Evolutionary conservation across 1,284 basidiomycete species (phyloP), one percentile per base, ranked within the genome.

Genomic region (Boletus smithii): DNA sequence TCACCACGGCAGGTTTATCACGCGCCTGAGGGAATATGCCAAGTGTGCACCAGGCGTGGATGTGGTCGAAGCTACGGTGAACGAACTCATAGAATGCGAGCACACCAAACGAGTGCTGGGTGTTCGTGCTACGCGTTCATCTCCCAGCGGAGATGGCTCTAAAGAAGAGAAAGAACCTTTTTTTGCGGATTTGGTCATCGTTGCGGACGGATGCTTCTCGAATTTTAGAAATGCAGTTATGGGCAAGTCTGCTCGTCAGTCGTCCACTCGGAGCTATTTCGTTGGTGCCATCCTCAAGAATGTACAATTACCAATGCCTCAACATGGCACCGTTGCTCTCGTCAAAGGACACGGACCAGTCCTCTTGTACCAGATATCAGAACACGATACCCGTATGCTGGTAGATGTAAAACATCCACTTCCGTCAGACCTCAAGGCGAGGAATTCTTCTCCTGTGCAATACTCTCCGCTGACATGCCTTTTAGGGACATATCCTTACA

Each of bases 161-260:
- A 64, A 69, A 22, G 61, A 60, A 20, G 68, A 68, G 53, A 80
- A 79, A 62, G 74, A 81, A 54, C 56, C 70, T 0, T 81, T 84
- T 53, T 79, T 74, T 47, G 92, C 90, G 0, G 82, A 87, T 36
- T 69, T 99, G 37, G 92, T 92, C 37, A 74, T 99, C 63, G 73
- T 98, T 47, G 93, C 94, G 7, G 95, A 99, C 66, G 95, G 95
- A 0, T 97, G 93, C 68, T 93, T 94, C 68, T 95, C 92, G 35
- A 90, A 89, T 59, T 91, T 91, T 72, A 76, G 88, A 39, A 65
- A 64, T 51, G 52, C 69, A 42, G 70, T 80, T 48, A 69, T 79
- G 68, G 69, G 73, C 49, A 56, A 62, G 24, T 66, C 68, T 40
- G 57, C 59, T n/a, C 66, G 59, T 67, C 59, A 67, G 69, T 54